These are phyloP conservation scores for Cutaneotrichosporon mucoides DNA, from an alignment of 1,284 basidiomycete genomes.

Conservation along the genomic window DNA sequence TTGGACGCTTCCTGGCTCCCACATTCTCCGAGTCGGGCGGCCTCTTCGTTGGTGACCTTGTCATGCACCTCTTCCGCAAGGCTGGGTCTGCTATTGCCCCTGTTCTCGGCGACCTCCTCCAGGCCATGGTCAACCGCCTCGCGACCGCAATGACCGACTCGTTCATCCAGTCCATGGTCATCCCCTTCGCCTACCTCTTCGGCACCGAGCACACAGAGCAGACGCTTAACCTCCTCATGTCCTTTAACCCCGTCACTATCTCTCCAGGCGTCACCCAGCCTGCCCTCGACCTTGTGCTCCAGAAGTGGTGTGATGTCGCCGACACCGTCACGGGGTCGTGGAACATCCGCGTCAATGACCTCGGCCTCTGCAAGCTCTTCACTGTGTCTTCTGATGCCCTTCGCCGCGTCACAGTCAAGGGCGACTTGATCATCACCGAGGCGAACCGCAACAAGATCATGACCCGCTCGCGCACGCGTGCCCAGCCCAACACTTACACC, in stretches of 20 bases:
- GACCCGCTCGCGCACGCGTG: constrained; percentile 85
- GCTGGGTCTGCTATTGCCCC: constrained; percentile 59
- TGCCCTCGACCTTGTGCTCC: constrained; percentile 70
- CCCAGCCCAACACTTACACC: constrained; percentile 77
- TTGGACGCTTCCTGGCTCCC: constrained; percentile 68
- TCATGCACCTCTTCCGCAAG: constrained; percentile 84
- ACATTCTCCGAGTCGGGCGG: constrained; percentile 71
- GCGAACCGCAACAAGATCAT: constrained; percentile 83
- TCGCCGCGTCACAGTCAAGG: constrained; percentile 70
- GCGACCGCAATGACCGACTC: constrained; percentile 76
- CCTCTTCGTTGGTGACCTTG: constrained; percentile 85
- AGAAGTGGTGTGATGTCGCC: constrained; percentile 89
- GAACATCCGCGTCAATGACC: constrained; percentile 73
- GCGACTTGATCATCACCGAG: constrained; percentile 81
- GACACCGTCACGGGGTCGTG: constrained; percentile 93
- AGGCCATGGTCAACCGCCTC: constrained; percentile 77
- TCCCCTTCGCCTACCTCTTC: constrained; percentile 90
- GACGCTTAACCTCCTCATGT: constrained; percentile 69
- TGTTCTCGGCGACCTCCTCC: constrained; percentile 78
- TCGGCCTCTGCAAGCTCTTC: constrained; percentile 77
- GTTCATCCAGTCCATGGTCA: constrained; percentile 75
- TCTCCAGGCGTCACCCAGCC: constrained; percentile 53
- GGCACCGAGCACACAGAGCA: constrained; percentile 69
- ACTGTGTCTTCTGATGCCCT: constrained; percentile 62
- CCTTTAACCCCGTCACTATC: constrained; percentile 50